Percentiles rank a stretch among this genome's conserved stretches.
Evolutionary conservation across 306 rosid species (phyloP).

Genomic region (Cotoneaster glaucophyllus): DNA sequence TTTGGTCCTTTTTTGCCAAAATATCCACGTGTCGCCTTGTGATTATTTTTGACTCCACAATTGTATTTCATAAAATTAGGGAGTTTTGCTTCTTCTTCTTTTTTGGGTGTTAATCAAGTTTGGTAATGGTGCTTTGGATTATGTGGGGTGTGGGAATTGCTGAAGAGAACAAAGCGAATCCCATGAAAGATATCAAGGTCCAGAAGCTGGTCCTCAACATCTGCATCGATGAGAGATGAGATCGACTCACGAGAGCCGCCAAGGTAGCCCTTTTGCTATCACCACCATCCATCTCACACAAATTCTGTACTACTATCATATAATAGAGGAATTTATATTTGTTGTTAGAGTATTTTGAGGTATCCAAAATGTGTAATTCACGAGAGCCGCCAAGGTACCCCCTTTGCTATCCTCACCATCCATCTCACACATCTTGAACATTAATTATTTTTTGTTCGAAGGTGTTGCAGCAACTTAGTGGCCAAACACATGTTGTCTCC

Average conservation of each 20-base stretch:
- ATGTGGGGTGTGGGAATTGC: conserved; percentile 16
- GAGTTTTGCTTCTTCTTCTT: no score
- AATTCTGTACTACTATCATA: not conserved
- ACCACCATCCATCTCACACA: not conserved
- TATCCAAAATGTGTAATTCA: no score
- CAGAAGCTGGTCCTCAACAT: conserved; percentile 76
- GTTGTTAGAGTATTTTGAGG: not conserved
- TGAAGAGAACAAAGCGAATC: conserved; percentile 66
- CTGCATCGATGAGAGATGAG: conserved; percentile 75
- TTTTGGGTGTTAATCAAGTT: not conserved
- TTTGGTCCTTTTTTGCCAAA: no score
- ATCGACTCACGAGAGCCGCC: conserved; percentile 74
- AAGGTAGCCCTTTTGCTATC: conserved; percentile 28
- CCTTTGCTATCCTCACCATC: no score
- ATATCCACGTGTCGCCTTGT: no score
- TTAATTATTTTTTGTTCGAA: no score
- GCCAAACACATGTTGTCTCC: no score
- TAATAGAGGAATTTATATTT: not conserved
- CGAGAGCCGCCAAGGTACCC: no score
- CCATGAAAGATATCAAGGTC: conserved; percentile 75
- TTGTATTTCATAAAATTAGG: no score
- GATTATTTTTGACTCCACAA: no score
- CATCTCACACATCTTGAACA: no score
- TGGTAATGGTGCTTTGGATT: not conserved
- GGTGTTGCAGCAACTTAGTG: no score